Evolutionary conservation across 2,329 filamentous ascomycete genomes (phyloP).

Genomic region (Hypocreales sp.): DNA sequence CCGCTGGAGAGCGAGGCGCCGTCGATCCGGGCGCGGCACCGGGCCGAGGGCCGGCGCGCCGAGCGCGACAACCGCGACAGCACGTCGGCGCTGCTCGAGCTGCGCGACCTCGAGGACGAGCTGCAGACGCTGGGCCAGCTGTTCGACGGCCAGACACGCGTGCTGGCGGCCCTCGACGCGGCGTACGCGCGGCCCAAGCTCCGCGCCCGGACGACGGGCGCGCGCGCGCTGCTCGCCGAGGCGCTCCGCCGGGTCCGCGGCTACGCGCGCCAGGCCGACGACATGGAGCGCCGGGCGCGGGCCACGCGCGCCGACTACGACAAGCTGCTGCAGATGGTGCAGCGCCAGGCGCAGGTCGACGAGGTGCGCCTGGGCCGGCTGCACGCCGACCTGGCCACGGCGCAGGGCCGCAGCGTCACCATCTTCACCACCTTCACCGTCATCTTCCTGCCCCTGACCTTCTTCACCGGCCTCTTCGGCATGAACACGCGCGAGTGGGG

Average conservation of each 20-base stretch:
- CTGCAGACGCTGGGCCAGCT: conserved; percentile 39
- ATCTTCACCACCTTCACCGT: conserved; percentile 50
- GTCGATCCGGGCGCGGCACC: conserved; percentile 21
- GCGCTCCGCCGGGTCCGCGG: conserved; percentile 36
- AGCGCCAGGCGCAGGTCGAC: conserved; percentile 50
- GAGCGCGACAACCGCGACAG: conserved; percentile 46
- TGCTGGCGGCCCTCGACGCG: conserved; percentile 30
- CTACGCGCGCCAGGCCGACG: conserved; percentile 34
- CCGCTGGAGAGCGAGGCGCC: conserved; percentile 23
- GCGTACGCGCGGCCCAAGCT: conserved; percentile 26
- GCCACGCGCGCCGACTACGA: conserved; percentile 46
- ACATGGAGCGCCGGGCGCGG: conserved; percentile 44
- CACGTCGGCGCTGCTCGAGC: conserved; percentile 44
- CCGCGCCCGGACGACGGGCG: conserved; percentile 24
- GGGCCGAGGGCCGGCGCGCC: conserved; percentile 24
- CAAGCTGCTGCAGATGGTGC: conserved; percentile 50
- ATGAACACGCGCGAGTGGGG: conserved; percentile 51
- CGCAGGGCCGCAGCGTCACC: conserved; percentile 47
- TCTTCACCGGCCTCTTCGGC: conserved; percentile 50
- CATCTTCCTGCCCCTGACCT: conserved; percentile 47
- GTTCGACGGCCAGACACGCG: conserved; percentile 38
- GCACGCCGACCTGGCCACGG: conserved; percentile 46
- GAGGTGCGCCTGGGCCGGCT: conserved; percentile 47
- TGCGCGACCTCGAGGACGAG: conserved; percentile 50
- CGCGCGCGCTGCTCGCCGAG: conserved; percentile 34